Evolutionary conservation across 208 protist genomes (phyloP).

Genomic region (Porcisia hertigi): DNA sequence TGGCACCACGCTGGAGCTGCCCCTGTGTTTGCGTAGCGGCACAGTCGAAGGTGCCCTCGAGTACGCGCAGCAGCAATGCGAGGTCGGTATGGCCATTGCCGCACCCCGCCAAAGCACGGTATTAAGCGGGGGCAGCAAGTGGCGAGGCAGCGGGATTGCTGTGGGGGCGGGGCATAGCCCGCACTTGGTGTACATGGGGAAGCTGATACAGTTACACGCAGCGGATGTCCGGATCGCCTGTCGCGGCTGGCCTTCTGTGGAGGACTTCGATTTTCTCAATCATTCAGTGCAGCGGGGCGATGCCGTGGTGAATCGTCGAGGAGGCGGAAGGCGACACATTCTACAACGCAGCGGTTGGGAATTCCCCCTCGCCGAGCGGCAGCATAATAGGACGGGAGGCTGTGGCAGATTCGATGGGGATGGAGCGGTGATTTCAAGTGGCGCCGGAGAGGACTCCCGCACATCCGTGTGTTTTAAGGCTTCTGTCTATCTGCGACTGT

Average conservation of each 20-base stretch:
- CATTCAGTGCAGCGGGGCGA: slow-evolving; percentile 14
- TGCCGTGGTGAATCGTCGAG: slow-evolving; percentile 4
- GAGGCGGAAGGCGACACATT: background rate
- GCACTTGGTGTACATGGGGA: slow-evolving; percentile 42
- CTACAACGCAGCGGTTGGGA: slow-evolving; percentile 7
- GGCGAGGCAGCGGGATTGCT: slow-evolving; percentile 6
- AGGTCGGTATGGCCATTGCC: slow-evolving; percentile 38
- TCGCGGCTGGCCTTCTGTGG: slow-evolving; percentile 41
- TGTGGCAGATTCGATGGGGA: background rate
- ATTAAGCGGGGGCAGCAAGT: background rate
- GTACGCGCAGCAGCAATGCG: slow-evolving; percentile 49
- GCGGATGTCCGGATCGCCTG: slow-evolving; percentile 47
- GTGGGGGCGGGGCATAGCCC: slow-evolving; percentile 32
- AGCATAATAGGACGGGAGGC: background rate
- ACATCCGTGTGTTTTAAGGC: slow-evolving; percentile 25
- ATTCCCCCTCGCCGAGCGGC: slow-evolving; percentile 10
- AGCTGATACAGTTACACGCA: slow-evolving; percentile 47
- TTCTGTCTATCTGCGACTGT: slow-evolving; percentile 29
- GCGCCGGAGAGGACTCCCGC: slow-evolving; percentile 27
- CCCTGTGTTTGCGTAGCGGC: slow-evolving; percentile 35
- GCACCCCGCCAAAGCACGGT: slow-evolving; percentile 15
- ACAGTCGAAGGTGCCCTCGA: slow-evolving; percentile 35
- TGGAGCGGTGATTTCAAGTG: background rate
- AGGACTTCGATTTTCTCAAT: slow-evolving; percentile 56
- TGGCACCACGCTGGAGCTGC: slow-evolving; percentile 41